Evolutionary conservation across 495 filamentous ascomycete genomes (phyloP).

Genomic region (Aspergillus sclerotioniger): DNA sequence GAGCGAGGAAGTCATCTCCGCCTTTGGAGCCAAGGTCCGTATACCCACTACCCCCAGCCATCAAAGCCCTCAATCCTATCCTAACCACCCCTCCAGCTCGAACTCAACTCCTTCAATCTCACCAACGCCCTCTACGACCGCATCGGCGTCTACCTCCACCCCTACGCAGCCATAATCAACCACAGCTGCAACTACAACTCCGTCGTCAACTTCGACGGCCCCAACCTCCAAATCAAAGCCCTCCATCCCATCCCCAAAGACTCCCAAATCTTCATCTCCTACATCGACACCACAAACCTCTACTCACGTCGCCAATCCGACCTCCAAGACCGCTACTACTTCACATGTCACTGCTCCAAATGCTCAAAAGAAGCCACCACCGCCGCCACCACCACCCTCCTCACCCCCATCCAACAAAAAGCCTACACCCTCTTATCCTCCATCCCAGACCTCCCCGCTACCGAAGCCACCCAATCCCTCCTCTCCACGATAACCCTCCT

Average conservation of each 20-base stretch:
- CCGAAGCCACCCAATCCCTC: conserved; percentile 13
- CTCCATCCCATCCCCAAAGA: conserved; percentile 46
- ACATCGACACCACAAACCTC: conserved; percentile 61
- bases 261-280: conserved; percentile 67
- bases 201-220: conserved; percentile 61
- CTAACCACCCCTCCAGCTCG: conserved; percentile 31
- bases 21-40: conserved; percentile 44
- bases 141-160: conserved; percentile 61
- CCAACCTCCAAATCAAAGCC: conserved; percentile 43
- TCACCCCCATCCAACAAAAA: conserved; percentile 23
- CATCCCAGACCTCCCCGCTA: conserved; percentile 12
- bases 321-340: conserved; percentile 60
- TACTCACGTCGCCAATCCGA: conserved; percentile 45
- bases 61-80: neutral
- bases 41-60: neutral
- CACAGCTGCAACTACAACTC: conserved; percentile 72
- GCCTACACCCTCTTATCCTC: conserved; percentile 29
- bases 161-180: conserved; percentile 58
- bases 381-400: neutral
- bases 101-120: conserved; percentile 61
- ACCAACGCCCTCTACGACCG: conserved; percentile 56
- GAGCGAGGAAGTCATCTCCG: conserved; percentile 36
- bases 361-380: conserved; percentile 35
- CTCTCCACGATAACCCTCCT: conserved; percentile 26
- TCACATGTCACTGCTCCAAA: conserved; percentile 60